Evolutionary conservation across 2,329 filamentous ascomycete species (phyloP).

Genomic region (Aureobasidium namibiae): DNA sequence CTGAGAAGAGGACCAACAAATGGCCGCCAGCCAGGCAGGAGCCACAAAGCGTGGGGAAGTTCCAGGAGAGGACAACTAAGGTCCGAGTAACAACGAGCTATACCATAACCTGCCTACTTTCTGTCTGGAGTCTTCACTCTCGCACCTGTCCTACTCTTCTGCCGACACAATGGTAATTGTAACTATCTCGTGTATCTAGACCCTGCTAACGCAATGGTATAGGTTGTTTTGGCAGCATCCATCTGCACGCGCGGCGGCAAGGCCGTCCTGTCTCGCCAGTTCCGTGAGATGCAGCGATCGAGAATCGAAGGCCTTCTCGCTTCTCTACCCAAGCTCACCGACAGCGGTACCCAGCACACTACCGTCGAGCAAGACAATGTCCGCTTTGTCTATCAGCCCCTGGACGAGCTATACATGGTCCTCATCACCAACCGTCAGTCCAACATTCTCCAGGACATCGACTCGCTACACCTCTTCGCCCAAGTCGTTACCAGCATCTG

Average conservation of each 20-base stretch:
- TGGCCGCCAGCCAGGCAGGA: background rate
- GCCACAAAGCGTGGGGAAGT: slow-evolving; percentile 5
- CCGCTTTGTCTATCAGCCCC: slow-evolving; percentile 96
- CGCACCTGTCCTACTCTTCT: background rate
- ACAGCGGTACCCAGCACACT: slow-evolving; percentile 92
- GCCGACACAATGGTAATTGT: background rate
- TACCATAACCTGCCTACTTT: background rate
- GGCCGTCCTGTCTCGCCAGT: slow-evolving; percentile 94
- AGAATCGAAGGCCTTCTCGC: slow-evolving; percentile 93
- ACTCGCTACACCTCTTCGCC: slow-evolving; percentile 93
- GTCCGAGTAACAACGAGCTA: background rate
- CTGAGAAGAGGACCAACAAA: background rate
- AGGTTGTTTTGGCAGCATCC: slow-evolving; percentile 98
- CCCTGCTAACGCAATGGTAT: slow-evolving; percentile 10
- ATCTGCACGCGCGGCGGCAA: slow-evolving; percentile 98
- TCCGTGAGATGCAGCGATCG: slow-evolving; percentile 94
- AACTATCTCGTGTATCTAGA: background rate
- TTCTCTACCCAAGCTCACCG: slow-evolving; percentile 94
- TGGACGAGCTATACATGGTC: slow-evolving; percentile 99
- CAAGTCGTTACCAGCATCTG: slow-evolving; percentile 96
- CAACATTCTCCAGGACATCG: slow-evolving; percentile 98
- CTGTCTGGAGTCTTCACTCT: background rate
- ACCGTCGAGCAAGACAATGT: slow-evolving; percentile 99
- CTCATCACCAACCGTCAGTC: slow-evolving; percentile 99
- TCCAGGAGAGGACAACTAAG: slow-evolving; percentile 10